Evolutionary conservation across 2,329 filamentous ascomycete species (phyloP).

Genomic region (Alternaria ventricosa): DNA sequence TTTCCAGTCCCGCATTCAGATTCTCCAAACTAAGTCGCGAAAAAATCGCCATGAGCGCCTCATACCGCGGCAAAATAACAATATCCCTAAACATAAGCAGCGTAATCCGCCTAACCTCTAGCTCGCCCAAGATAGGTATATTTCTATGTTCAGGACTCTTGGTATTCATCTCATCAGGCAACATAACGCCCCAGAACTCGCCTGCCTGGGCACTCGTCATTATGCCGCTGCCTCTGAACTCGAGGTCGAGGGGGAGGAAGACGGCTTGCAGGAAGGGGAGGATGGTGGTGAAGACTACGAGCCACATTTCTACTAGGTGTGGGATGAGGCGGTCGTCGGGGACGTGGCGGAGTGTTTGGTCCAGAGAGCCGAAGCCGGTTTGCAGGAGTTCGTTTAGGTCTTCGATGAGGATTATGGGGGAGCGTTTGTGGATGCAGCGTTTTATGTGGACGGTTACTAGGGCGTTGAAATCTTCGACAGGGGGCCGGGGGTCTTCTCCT

Average conservation of each 20-base stretch:
- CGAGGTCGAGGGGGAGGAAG: constrained; percentile 89
- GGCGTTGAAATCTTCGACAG: constrained; percentile 82
- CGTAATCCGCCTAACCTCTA: constrained; percentile 89
- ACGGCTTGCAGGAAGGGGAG: constrained; percentile 95
- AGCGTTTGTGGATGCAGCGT: constrained; percentile 75
- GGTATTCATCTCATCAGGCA: constrained; percentile 55
- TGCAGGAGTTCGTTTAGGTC: constrained; percentile 76
- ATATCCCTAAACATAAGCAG: constrained; percentile 87
- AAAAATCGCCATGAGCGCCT: constrained; percentile 87
- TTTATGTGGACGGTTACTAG: constrained; percentile 81
- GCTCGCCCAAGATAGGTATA: constrained; percentile 58
- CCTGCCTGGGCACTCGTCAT: constrained; percentile 79
- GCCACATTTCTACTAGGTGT: constrained; percentile 90
- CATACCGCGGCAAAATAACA: constrained; percentile 87
- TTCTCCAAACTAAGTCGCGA: constrained; percentile 88
- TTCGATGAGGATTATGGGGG: constrained; percentile 74
- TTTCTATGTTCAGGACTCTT: constrained; percentile 51
- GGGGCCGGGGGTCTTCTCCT: constrained; percentile 78
- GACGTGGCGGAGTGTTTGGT: constrained; percentile 78
- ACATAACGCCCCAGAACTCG: constrained; percentile 86
- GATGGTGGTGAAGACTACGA: constrained; percentile 88
- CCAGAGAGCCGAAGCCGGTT: constrained; percentile 86
- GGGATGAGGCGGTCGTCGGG: constrained; percentile 90
- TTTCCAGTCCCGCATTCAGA: constrained; percentile 55
- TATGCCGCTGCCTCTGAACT: constrained; percentile 87